These are phyloP conservation scores for Pestalotiopsis sp. DNA, from an alignment of 2,329 filamentous ascomycete species.

Conservation along the genomic window DNA sequence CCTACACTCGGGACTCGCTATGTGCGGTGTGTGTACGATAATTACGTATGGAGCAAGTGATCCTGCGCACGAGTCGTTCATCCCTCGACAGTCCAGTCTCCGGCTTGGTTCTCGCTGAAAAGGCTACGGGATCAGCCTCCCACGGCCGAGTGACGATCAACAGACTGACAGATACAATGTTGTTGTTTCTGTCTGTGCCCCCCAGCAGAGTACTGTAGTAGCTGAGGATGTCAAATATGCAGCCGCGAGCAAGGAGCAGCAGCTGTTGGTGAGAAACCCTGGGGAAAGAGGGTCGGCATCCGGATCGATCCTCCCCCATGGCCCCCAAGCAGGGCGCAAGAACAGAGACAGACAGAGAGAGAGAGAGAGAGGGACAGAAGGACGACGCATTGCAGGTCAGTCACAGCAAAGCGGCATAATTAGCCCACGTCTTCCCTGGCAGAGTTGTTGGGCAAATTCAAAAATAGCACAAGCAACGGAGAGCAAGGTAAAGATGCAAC, in stretches of 20 bases:
- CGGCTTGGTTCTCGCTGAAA: no score
- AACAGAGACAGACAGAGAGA: neutral
- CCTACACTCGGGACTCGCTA: no score
- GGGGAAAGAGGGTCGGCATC: neutral
- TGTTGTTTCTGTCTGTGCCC: neutral
- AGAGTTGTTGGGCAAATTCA: slow-evolving; percentile 28
- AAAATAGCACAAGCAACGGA: slow-evolving; percentile 30
- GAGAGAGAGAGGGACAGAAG: no score
- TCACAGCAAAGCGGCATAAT: slow-evolving; percentile 22
- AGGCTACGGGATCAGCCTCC: no score
- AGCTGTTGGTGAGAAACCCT: neutral
- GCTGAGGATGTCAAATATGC: neutral
- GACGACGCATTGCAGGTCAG: neutral
- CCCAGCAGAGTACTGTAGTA: neutral
- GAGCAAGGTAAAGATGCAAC: neutral
- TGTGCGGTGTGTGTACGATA: no score
- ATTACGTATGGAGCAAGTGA: no score
- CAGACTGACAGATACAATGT: neutral
- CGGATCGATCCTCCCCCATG: neutral
- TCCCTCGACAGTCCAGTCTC: no score
- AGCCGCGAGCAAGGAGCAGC: neutral
- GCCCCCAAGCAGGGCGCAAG: neutral
- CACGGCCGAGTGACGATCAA: no score
- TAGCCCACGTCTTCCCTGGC: slow-evolving; percentile 18
- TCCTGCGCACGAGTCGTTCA: no score